A percentile compares a stretch with the other conserved stretches of the same genome.
Evolutionary conservation across 1,284 basidiomycete species (phyloP).

Genomic region (Fistulinella staudtii): DNA sequence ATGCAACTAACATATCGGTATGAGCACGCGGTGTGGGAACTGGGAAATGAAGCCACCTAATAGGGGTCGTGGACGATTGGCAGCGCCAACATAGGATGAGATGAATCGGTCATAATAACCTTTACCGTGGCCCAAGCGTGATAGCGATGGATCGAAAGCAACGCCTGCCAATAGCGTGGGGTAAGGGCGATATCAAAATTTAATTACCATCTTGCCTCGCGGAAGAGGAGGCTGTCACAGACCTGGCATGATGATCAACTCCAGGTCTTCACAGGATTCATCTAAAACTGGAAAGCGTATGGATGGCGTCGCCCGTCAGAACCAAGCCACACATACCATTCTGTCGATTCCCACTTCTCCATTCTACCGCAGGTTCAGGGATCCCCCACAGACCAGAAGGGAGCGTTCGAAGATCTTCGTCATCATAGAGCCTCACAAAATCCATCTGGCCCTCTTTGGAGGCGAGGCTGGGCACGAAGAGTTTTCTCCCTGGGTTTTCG

Average conservation of each 20-base stretch:
- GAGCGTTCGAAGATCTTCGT: constrained; percentile 54
- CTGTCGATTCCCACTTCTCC: constrained; percentile 41
- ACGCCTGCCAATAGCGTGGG: constrained; percentile 46
- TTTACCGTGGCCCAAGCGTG: constrained; percentile 74
- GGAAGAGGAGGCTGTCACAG: constrained; percentile 16
- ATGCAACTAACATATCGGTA: constrained; percentile 44
- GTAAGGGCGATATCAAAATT: constrained; percentile 8
- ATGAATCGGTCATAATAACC: constrained; percentile 79
- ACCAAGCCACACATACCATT: constrained; percentile 46
- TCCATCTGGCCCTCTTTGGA: constrained; percentile 54
- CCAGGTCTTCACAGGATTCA: constrained; percentile 42
- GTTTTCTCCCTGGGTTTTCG: constrained; percentile 51
- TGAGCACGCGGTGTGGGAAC: constrained; percentile 12
- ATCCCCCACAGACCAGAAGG: constrained; percentile 69
- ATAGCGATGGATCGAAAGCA: constrained; percentile 69
- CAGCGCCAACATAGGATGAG: constrained; percentile 46
- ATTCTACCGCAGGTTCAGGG: constrained; percentile 55
- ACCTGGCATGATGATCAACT: constrained; percentile 72
- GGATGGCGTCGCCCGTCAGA: background rate
- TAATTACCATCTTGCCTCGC: constrained; percentile 7
- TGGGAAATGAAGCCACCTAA: constrained; percentile 43
- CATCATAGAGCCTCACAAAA: constrained; percentile 55
- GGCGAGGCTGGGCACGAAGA: constrained; percentile 68
- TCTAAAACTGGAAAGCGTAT: constrained; percentile 40
- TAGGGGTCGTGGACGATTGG: constrained; percentile 42